These are phyloP conservation scores for Typha latifolia DNA, from an alignment of 176 grass and related monocot genomes.

Conservation along the genomic window DNA sequence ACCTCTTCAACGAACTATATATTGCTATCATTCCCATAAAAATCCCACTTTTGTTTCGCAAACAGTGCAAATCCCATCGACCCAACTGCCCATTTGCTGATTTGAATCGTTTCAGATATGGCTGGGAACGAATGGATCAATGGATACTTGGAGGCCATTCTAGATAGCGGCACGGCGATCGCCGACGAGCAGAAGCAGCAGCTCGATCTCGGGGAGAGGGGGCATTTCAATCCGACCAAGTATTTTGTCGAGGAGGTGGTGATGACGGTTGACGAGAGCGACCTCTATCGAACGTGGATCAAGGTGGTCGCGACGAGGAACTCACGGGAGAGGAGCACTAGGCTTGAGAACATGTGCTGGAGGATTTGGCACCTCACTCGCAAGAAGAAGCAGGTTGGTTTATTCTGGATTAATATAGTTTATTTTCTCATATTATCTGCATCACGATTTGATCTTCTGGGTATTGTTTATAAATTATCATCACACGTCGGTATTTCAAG, in stretches of 20 bases:
- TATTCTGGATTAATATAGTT: no score
- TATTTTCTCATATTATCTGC: not conserved
- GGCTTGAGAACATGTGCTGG: slow-evolving; percentile 89
- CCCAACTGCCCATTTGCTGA: no score
- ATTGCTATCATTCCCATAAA: no score
- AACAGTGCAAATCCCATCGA: no score
- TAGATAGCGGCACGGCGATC: slow-evolving; percentile 10
- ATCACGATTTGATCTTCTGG: not conserved
- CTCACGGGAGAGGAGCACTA: slow-evolving; percentile 48
- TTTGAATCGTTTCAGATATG: slow-evolving; percentile 20
- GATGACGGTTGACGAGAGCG: slow-evolving; percentile 63
- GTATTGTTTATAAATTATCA: no score
- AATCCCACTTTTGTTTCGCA: no score
- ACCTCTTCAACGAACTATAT: no score
- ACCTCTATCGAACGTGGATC: slow-evolving; percentile 68
- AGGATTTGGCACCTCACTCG: slow-evolving; percentile 83
- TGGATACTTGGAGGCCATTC: slow-evolving; percentile 24
- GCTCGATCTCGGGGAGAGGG: slow-evolving; percentile 35
- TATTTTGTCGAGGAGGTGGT: slow-evolving; percentile 92
- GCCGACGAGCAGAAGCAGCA: slow-evolving; percentile 37
- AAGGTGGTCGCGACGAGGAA: slow-evolving; percentile 53
- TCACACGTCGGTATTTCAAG: no score
- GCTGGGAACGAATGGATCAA: slow-evolving; percentile 88
- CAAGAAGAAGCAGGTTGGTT: slow-evolving; percentile 70
- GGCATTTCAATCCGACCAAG: slow-evolving; percentile 58